These are phyloP conservation scores for Aspergillus chevalieri DNA, from an alignment of 2,329 filamentous ascomycete genomes.

Conservation along the genomic window DNA sequence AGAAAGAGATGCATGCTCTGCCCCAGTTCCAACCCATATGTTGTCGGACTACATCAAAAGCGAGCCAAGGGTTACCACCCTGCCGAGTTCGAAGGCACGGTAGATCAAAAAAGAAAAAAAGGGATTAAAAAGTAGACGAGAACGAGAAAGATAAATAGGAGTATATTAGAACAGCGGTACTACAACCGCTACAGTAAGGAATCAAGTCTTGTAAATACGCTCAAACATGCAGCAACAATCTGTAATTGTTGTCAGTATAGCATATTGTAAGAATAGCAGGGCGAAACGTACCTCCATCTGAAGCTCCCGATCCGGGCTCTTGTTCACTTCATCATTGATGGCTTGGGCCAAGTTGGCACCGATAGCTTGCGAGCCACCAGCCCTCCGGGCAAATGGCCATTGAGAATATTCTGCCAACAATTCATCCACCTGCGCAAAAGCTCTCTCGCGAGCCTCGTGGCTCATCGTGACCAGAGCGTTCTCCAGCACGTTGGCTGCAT, in stretches of 20 bases:
- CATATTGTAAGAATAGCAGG: too few relatives aligned
- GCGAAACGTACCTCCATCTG: slow-evolving; percentile 72
- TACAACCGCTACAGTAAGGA: slow-evolving; percentile 64
- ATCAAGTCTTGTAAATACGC: slow-evolving; percentile 95
- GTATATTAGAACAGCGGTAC: slow-evolving; percentile 2
- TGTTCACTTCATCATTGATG: slow-evolving; percentile 79
- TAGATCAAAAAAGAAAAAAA: background rate
- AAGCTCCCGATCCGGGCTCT: slow-evolving; percentile 84
- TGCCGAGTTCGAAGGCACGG: background rate
- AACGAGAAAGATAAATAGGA: slow-evolving; percentile 5
- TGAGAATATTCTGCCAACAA: slow-evolving; percentile 93
- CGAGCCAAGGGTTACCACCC: slow-evolving; percentile 3
- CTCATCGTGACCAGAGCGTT: slow-evolving; percentile 92
- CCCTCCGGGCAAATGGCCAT: slow-evolving; percentile 86
- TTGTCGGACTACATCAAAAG: slow-evolving; percentile 24
- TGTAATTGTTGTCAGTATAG: slow-evolving; percentile 21
- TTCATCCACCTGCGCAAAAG: slow-evolving; percentile 96
- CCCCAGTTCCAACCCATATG: slow-evolving; percentile 19
- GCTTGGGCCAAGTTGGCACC: slow-evolving; percentile 87
- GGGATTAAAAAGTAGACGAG: slow-evolving; percentile 5
- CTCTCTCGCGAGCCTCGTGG: slow-evolving; percentile 87
- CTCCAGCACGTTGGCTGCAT: slow-evolving; percentile 95
- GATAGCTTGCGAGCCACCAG: slow-evolving; percentile 70
- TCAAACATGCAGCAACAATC: slow-evolving; percentile 89
- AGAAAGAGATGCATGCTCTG: background rate